Evolutionary conservation across 306 rosid species (phyloP).

Genomic region (Dicorynia guianensis): DNA sequence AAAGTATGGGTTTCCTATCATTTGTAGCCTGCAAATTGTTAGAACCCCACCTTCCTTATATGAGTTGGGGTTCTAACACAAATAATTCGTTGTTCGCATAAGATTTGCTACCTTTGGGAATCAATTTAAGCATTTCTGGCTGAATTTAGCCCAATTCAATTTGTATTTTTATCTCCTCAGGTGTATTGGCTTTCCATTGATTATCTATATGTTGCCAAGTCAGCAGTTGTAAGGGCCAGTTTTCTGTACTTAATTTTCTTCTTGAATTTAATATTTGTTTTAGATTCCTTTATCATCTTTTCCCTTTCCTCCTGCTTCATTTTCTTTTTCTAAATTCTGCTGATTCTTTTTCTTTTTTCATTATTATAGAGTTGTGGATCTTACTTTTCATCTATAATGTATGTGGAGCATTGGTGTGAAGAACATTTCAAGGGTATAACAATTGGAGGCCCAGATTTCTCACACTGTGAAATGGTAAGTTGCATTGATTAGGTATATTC

Average conservation of each 20-base stretch:
- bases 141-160: constrained; percentile 30
- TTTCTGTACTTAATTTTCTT: constrained; percentile 25
- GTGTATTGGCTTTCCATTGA: constrained; percentile 92
- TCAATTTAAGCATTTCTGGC: constrained; percentile 21
- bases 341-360: constrained; percentile 23
- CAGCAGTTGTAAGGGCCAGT: constrained; percentile 76
- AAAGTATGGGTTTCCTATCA: constrained; percentile 49
- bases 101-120: background rate
- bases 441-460: constrained; percentile 86
- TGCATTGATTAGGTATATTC: constrained; percentile 10
- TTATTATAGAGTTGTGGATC: constrained; percentile 73
- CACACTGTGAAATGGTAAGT: constrained; percentile 74
- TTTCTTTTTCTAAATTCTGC: constrained; percentile 33
- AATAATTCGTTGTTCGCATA: constrained; percentile 2
- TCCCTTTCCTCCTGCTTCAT: constrained; percentile 4
- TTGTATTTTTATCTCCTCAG: constrained; percentile 51
- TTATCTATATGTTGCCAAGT: constrained; percentile 81
- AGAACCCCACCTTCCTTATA: too few species aligned
- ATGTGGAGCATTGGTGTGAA: constrained; percentile 96
- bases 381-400: constrained; percentile 84
- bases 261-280: background rate
- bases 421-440: constrained; percentile 76
- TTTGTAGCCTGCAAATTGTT: background rate
- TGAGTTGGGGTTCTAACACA: too few species aligned
- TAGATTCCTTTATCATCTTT: background rate